phyloP scores from a whole-genome alignment of 2,329 filamentous ascomycete genomes.

The Graphilbum sp. region DNA sequence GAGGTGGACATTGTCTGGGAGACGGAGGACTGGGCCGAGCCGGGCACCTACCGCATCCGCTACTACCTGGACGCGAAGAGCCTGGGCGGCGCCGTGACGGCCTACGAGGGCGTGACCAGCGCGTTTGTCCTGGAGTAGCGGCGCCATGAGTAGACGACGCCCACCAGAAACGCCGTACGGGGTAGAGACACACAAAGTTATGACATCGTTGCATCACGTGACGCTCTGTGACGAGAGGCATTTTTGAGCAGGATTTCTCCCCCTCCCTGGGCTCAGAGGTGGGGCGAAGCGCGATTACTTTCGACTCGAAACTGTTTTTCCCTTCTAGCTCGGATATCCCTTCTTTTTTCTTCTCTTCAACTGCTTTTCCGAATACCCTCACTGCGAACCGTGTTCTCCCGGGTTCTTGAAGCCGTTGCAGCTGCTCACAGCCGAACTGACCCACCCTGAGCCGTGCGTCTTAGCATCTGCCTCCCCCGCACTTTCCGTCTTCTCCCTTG shows the following conservation, averaged over 20 bases:
- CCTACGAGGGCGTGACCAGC: conserved; percentile 53
- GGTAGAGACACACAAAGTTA: too few relatives aligned
- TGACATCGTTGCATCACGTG: too few relatives aligned
- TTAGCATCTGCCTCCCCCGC: neutral
- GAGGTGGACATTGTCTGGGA: conserved; percentile 72
- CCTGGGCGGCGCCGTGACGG: conserved; percentile 38
- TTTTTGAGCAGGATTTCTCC: neutral
- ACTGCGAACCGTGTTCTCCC: neutral
- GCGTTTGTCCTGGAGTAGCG: conserved; percentile 21
- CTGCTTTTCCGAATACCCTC: neutral
- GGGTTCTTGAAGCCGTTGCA: neutral
- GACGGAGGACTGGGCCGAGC: conserved; percentile 40
- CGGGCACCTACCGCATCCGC: conserved; percentile 58
- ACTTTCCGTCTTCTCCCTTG: neutral
- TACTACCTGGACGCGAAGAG: conserved; percentile 78
- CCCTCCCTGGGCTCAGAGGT: neutral
- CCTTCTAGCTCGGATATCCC: neutral
- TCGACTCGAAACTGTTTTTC: neutral
- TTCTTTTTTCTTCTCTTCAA: neutral
- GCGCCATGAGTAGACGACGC: too few relatives aligned
- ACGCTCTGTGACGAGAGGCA: too few relatives aligned
- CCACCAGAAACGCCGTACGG: too few relatives aligned
- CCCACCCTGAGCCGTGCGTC: neutral
- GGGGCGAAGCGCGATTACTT: neutral
- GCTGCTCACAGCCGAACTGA: neutral